Percentiles rank a stretch among this genome's conserved stretches.
phyloP scores from a whole-genome alignment of 805 yeast genomes.

The Ascoidea asiatica region DNA sequence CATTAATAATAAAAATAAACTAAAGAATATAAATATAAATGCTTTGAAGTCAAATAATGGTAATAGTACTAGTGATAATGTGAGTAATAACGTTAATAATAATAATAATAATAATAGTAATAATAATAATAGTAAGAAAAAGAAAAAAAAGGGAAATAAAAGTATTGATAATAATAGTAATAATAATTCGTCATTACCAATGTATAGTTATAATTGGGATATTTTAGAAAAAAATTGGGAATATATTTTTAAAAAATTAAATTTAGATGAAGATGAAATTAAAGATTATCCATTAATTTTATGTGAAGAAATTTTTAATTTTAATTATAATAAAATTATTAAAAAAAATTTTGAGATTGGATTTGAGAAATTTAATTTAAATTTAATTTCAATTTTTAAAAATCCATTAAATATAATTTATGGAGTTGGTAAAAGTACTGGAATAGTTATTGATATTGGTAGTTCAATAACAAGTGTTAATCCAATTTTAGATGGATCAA shows the following conservation, averaged over 20 bases:
- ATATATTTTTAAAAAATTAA: slow-evolving; percentile 41
- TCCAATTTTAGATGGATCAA: slow-evolving; percentile 64
- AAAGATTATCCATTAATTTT: slow-evolving; percentile 17
- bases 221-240: slow-evolving; percentile 55
- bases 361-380: slow-evolving; percentile 62
- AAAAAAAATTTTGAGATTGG: slow-evolving; percentile 53
- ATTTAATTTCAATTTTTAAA: slow-evolving; percentile 62
- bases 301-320: slow-evolving; percentile 61
- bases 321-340: slow-evolving; percentile 41
- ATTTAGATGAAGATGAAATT: slow-evolving; percentile 38
- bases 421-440: slow-evolving; percentile 66
- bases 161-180: no score
- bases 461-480: slow-evolving; percentile 56
- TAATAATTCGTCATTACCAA: slow-evolving; percentile 48
- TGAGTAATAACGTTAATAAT: no score
- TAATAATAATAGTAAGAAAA: no score
- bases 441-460: slow-evolving; percentile 74
- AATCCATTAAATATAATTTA: slow-evolving; percentile 68
- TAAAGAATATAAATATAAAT: no score
- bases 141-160: no score
- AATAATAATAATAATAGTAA: no score
- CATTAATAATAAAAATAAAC: no score
- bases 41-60: no score
- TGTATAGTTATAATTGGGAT: slow-evolving; percentile 59
- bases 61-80: no score